Conservation (phyloP, 768 basidiomycete genomes). For the Tulasnella sp. region DNA sequence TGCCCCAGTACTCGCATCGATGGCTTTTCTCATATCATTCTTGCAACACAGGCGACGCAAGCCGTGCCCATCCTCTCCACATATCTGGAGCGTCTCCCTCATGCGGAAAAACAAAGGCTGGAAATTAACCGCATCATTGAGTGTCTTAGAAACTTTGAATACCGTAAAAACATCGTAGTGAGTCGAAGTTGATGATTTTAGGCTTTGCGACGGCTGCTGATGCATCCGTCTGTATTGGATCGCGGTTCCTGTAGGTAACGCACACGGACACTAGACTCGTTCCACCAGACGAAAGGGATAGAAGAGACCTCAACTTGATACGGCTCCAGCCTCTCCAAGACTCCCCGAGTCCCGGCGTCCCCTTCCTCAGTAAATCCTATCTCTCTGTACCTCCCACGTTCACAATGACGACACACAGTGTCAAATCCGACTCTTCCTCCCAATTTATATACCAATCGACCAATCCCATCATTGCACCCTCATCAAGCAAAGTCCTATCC, state of each 20-base stretch:
- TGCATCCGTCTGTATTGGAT: no score
- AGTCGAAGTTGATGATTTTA: background rate
- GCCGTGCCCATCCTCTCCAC: conserved; percentile 43
- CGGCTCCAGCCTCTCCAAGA: conserved; percentile 16
- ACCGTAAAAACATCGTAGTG: conserved; percentile 28
- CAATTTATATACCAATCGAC: conserved; percentile 55
- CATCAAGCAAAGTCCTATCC: conserved; percentile 39
- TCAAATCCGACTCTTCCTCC: conserved; percentile 31
- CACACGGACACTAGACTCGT: conserved; percentile 53
- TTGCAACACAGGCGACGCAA: conserved; percentile 64
- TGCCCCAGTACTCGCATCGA: background rate
- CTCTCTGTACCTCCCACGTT: conserved; percentile 37
- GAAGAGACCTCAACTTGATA: conserved; percentile 57
- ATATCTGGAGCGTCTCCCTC: conserved; percentile 34
- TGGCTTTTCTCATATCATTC: conserved; percentile 55
- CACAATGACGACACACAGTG: conserved; percentile 62
- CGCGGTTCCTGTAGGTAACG: conserved; percentile 42
- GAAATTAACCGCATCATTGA: conserved; percentile 31
- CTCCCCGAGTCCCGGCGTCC: conserved; percentile 5
- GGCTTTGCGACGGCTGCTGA: background rate
- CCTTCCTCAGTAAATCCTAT: background rate
- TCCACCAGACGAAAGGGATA: conserved; percentile 39
- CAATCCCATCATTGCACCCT: conserved; percentile 51
- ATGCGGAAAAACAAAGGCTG: conserved; percentile 23
- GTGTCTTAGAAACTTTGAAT: conserved; percentile 44